Percentiles rank a stretch among this genome's conserved stretches.
These are phyloP conservation scores for Hyaloscypha variabilis DNA, from an alignment of 495 filamentous ascomycete species.

Conservation along the genomic window DNA sequence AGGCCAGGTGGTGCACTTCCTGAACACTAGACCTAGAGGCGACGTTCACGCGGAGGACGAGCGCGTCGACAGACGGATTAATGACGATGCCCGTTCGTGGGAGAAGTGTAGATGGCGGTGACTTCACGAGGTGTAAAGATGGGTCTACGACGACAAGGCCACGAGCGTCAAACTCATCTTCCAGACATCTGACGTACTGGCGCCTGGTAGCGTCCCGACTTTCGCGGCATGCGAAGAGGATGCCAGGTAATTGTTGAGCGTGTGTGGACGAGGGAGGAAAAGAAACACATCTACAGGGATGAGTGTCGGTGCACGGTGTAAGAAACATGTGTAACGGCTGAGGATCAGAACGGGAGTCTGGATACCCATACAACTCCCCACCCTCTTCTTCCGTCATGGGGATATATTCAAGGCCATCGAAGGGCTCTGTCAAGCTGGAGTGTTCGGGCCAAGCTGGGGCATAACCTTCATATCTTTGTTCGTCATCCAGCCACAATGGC, in stretches of 20 bases:
- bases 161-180: not conserved
- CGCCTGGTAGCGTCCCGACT: not conserved
- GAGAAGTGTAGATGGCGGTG: not conserved
- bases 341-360: not conserved
- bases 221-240: not conserved
- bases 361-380: not conserved
- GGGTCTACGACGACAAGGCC: not conserved
- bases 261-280: not conserved
- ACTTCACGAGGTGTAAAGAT: not conserved
- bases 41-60: not conserved
- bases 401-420: not conserved
- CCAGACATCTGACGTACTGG: not conserved
- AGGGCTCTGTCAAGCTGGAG: not conserved
- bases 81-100: not conserved
- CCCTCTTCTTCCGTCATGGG: not conserved
- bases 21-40: not conserved
- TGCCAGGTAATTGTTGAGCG: not conserved
- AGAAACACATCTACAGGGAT: not conserved
- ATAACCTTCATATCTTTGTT: not conserved
- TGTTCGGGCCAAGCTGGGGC: not conserved
- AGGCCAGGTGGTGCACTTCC: not conserved
- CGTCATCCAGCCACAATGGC: not conserved
- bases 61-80: not conserved
- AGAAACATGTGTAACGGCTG: not conserved
- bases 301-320: not conserved